Base-by-base conservation (phyloP, 2,329 filamentous ascomycete species). In the Kalmusia sp. region DNA sequence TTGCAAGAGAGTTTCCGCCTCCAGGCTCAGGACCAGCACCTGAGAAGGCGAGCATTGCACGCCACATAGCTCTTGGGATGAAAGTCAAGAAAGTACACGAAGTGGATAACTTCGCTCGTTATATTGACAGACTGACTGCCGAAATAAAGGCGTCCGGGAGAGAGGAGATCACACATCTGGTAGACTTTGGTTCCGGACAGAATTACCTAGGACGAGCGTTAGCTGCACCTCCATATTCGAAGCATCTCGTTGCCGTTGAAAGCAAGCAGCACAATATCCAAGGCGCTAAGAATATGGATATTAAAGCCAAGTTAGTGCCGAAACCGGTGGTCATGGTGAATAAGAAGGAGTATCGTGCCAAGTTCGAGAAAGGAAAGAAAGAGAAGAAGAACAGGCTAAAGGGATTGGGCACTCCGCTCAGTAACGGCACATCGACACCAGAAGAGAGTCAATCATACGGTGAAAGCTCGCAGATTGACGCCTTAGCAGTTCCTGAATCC, bases 161-260 rank as follows among this genome's bases (percentile, higher is more conserved):
- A 63, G 75, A 51, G 7, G 68, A 71, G 6, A 87, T 97, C 55
- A 91, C 92, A 0, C 93, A 98, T 76, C 87, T 96, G 53, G 88
- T 98, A 43, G 95, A 99, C 76, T 96, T 98, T 74, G 95, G 95
- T 24, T 96, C 92, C 48, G 95, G 95, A 0, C 93, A 98, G 73
- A 98, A 97, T 69, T 99, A 99, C 68, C 86, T 99, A 3, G 93
- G 95, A 1, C 84, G 95, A 39, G 90, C 91, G 1, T 80, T 99
- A 52, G 93, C 93, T 12, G 92, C 89, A 57, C 82, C 87, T 49
- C 92, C 93, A 0, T 96, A 96, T 76, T 91, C 93, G 67, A 87
- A 88, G 65, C 86, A 92, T 61, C 89, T 98, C 37, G 87, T 98
- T 49, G 95, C 93, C 1, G 92, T 99, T 28, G 95, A 99, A 75